A percentile compares a stretch with the other conserved stretches of the same genome.
Conservation (phyloP, 441 rosid species). For the Gossypium schwendimanii region DNA sequence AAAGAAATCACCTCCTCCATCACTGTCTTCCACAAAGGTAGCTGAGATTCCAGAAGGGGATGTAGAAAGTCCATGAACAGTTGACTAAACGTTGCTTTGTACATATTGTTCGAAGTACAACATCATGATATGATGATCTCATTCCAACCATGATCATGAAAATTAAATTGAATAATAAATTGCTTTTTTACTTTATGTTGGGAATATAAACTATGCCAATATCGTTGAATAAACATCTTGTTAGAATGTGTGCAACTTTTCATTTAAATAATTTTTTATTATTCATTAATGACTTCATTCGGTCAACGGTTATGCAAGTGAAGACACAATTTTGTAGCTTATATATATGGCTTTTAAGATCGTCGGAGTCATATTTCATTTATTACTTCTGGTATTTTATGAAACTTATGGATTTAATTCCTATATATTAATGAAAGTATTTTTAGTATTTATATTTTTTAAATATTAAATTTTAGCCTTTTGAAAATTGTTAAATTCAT, state of each 20-base stretch:
- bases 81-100: background rate
- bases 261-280: background rate
- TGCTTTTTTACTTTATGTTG: background rate
- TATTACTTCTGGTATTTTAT: too few relatives aligned
- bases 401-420: too few relatives aligned
- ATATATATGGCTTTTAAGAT: too few relatives aligned
- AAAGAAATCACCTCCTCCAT: constrained; percentile 3
- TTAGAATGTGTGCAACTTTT: background rate
- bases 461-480: too few relatives aligned
- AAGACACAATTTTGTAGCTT: too few relatives aligned
- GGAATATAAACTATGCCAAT: background rate
- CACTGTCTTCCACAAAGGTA: background rate
- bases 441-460: too few relatives aligned
- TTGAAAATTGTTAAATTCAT: too few relatives aligned
- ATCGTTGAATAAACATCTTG: background rate
- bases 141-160: background rate
- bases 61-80: background rate
- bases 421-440: too few relatives aligned
- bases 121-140: background rate
- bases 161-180: background rate
- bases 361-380: too few relatives aligned
- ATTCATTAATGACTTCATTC: too few relatives aligned
- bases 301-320: too few relatives aligned
- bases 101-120: background rate
- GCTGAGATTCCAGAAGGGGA: constrained; percentile 19